phyloP scores from a whole-genome alignment of 192 early-diverging fungal genomes.

The Linderina pennispora region DNA sequence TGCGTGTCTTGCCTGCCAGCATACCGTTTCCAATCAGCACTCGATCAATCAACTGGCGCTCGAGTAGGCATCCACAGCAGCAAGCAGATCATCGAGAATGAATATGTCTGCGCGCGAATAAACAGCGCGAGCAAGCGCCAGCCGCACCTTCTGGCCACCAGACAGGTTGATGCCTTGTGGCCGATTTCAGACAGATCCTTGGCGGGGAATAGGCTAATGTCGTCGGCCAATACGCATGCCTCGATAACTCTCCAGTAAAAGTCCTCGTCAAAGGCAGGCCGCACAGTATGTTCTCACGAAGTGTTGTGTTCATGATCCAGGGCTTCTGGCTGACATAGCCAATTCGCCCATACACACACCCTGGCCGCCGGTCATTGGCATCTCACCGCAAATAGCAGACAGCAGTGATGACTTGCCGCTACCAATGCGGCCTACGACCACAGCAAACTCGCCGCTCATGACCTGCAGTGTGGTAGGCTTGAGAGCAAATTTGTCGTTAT shows the following conservation, averaged over 20 bases:
- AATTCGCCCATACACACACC: conserved; percentile 49
- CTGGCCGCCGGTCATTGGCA: conserved; percentile 14
- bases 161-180: background rate
- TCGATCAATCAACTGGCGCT: too few relatives aligned
- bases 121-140: too few relatives aligned
- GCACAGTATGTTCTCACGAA: background rate
- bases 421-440: conserved; percentile 57
- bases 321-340: background rate
- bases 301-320: background rate
- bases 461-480: conserved; percentile 47
- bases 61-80: too few relatives aligned
- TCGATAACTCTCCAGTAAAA: background rate
- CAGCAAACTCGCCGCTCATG: conserved; percentile 41
- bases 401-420: conserved; percentile 61
- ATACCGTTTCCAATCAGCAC: too few relatives aligned
- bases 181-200: background rate
- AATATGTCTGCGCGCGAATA: too few relatives aligned
- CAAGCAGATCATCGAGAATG: too few relatives aligned
- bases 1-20: too few relatives aligned
- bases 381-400: background rate
- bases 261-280: background rate
- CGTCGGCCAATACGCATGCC: background rate
- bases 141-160: background rate
- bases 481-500: background rate
- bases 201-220: background rate